Evolutionary conservation across 495 filamentous ascomycete species (phyloP).

Genomic region (Oidiodendron maius): DNA sequence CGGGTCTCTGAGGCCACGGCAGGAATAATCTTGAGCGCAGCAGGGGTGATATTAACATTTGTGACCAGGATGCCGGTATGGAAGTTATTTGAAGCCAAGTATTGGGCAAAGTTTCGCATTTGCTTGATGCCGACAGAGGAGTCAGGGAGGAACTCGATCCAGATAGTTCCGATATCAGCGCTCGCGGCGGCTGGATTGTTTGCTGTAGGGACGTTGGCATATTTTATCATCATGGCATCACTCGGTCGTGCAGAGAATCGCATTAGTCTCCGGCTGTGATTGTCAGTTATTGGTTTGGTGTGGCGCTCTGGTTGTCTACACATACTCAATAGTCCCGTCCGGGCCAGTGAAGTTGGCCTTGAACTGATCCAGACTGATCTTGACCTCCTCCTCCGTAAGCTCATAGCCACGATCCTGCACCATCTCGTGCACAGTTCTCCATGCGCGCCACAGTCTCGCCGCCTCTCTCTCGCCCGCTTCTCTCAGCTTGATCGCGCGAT

Average conservation of each 20-base stretch:
- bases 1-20: constrained; percentile 60
- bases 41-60: constrained; percentile 69
- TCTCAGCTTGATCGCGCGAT: constrained; percentile 28
- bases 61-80: constrained; percentile 87
- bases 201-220: constrained; percentile 60
- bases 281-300: constrained; percentile 16
- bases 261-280: constrained; percentile 69
- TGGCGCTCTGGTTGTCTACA: neutral
- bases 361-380: constrained; percentile 75
- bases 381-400: constrained; percentile 80
- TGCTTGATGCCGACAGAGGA: constrained; percentile 79
- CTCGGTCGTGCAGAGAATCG: constrained; percentile 80
- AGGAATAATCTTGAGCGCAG: constrained; percentile 78
- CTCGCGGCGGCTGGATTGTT: constrained; percentile 56
- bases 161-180: constrained; percentile 77
- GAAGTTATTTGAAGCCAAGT: constrained; percentile 69
- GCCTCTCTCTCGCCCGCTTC: constrained; percentile 58
- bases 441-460: constrained; percentile 78
- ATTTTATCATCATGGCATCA: constrained; percentile 75
- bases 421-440: constrained; percentile 85
- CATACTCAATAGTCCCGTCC: constrained; percentile 45
- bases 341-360: constrained; percentile 54
- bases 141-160: constrained; percentile 84
- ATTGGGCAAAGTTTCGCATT: constrained; percentile 80
- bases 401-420: constrained; percentile 84